Evolutionary conservation across 352 stramenopile genomes (phyloP).

Genomic region (Aphanomyces invadans): DNA sequence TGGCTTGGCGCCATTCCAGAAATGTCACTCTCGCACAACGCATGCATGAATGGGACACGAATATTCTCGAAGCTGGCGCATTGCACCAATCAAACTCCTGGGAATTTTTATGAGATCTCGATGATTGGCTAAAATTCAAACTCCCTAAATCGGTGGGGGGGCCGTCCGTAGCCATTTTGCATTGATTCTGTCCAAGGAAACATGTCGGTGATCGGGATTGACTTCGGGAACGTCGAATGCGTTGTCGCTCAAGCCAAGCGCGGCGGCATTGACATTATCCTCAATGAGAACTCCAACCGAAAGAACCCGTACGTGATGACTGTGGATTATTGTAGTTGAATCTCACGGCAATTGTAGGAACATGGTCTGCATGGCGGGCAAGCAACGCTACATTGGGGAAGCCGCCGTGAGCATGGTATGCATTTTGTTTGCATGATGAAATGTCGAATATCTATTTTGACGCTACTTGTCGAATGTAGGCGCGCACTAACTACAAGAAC

Average conservation of each 20-base stretch:
- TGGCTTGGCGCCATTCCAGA: not conserved
- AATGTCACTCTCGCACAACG: not conserved
- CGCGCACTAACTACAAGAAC: constrained; percentile 97
- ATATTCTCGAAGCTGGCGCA: constrained; percentile 6
- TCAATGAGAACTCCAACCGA: constrained; percentile 99
- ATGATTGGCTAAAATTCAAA: constrained; percentile 11
- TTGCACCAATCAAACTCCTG: not conserved
- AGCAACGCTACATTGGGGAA: constrained; percentile 92
- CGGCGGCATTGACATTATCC: constrained; percentile 97
- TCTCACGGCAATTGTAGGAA: constrained; percentile 34
- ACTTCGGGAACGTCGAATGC: constrained; percentile 95
- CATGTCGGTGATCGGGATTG: constrained; percentile 97
- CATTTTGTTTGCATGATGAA: constrained; percentile 14
- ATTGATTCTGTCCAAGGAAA: constrained; percentile 12
- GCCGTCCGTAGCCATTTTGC: constrained; percentile 11
- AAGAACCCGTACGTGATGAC: constrained; percentile 90
- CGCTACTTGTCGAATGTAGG: constrained; percentile 30
- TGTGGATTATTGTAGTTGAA: not conserved
- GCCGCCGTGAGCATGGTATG: constrained; percentile 77
- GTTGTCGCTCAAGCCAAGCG: constrained; percentile 94
- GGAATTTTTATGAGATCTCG: not conserved
- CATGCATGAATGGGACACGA: not conserved
- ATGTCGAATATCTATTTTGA: constrained; percentile 10
- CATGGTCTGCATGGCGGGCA: constrained; percentile 81
- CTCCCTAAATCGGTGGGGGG: constrained; percentile 1